Evolutionary conservation across 106 monocot species (phyloP), one percentile per base, ranked within the genome.

Genomic region (Phalaenopsis aphrodite): DNA sequence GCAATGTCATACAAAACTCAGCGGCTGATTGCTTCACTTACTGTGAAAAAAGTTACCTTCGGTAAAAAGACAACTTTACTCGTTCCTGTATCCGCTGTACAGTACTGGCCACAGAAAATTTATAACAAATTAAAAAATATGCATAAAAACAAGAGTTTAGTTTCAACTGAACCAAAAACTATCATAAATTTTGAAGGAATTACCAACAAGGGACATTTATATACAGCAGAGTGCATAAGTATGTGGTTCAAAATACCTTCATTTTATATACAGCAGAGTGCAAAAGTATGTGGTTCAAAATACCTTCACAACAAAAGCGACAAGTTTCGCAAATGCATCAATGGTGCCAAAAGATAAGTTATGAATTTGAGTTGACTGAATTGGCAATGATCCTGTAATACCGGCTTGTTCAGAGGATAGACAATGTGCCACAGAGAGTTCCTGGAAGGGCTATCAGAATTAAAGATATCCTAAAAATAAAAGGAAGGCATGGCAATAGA

Each of bases 291-390:
- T n/a, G 5, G 41, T n/a, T 48, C 21, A 77, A 41, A n/a, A 66
- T 87, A 95, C 99, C 99, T 95, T 99, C 37, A 99, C 37, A 83
- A 95, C 37, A 49, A 83, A 75, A 58, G 84, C 72, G 16, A 93
- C 84, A 77, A 99, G 93, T 68, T 91, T 95, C 71, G 91, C 84
- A 87, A 86, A 95, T 56, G 91, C 83, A 85, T 99, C 99, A 79
- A 99, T 82, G 11, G 89, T 83, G 41, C 83, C 77, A 85, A 87
- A 99, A 12, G 95, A 91, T 18, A 99, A 66, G 69, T 83, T 82
- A 41, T 84, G 90, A 81, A 89, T 88, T 72, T 87, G 89, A 42
- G 88, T 18, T 77, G 85, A 58, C 18, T 88, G 91, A 72, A 86
- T 79, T 72, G 86, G 76, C 57, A 84, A 66, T 17, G 80, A 84